A percentile compares a stretch with the other conserved stretches of the same genome.
Evolutionary conservation across 1,284 basidiomycete species (phyloP).

Genomic region (Gymnopus androsaceus): DNA sequence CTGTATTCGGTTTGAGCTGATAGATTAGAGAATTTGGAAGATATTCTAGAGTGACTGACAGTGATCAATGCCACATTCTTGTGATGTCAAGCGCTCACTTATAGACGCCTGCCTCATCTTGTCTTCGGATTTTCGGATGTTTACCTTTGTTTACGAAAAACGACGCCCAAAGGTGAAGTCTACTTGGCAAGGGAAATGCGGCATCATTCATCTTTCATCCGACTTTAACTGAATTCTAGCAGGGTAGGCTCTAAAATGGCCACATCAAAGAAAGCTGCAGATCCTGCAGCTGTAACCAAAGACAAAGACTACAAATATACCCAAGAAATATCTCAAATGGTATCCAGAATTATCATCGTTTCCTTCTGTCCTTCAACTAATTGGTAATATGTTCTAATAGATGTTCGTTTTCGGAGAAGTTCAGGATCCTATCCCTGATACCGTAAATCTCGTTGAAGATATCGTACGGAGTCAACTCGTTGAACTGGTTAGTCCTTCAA

Average conservation of each 20-base stretch:
- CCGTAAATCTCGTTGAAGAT: constrained; percentile 92
- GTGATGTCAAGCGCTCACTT: too few species aligned
- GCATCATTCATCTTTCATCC: too few species aligned
- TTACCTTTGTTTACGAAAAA: too few species aligned
- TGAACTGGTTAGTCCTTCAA: constrained; percentile 71
- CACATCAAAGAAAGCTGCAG: constrained; percentile 12
- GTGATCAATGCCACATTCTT: too few species aligned
- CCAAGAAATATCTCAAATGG: constrained; percentile 84
- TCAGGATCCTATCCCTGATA: constrained; percentile 85
- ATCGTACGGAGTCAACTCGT: constrained; percentile 93
- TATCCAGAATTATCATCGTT: constrained; percentile 23
- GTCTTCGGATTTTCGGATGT: too few species aligned
- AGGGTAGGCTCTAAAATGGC: constrained; percentile 9
- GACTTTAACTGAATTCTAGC: too few species aligned
- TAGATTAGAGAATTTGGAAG: too few species aligned
- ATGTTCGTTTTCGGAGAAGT: constrained; percentile 98
- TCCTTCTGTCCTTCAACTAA: not conserved
- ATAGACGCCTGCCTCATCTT: too few species aligned
- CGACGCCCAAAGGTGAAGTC: too few species aligned
- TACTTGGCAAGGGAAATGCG: too few species aligned
- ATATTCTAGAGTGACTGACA: too few species aligned
- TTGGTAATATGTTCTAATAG: constrained; percentile 39
- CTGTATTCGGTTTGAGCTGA: too few species aligned
- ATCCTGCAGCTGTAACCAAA: not conserved
- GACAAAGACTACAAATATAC: constrained; percentile 71